A percentile compares a stretch with the other conserved stretches of the same genome.
These are phyloP conservation scores for Atkinsonella hypoxylon DNA, from an alignment of 2,329 filamentous ascomycete species.

Conservation along the genomic window DNA sequence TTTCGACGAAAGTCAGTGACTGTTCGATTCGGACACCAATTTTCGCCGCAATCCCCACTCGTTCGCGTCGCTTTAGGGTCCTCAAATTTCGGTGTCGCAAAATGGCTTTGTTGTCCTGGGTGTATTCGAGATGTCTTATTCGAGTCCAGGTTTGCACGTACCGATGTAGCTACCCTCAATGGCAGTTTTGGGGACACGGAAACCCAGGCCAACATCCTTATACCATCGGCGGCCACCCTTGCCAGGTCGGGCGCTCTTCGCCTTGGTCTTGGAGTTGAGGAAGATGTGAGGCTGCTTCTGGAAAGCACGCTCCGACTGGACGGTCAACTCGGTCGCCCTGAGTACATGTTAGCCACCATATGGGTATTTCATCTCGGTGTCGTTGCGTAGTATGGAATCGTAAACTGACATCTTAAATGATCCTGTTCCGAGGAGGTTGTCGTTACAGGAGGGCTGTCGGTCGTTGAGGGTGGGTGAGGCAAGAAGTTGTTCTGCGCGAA, in stretches of 20 bases:
- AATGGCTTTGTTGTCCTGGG: constrained; percentile 6
- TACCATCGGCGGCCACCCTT: constrained; percentile 92
- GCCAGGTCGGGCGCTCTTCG: constrained; percentile 72
- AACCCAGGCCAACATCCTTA: constrained; percentile 99
- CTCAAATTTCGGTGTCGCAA: not conserved
- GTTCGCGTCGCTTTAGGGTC: not conserved
- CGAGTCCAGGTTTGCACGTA: constrained; percentile 43
- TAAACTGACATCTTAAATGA: constrained; percentile 32
- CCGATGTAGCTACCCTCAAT: constrained; percentile 99
- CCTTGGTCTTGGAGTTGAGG: constrained; percentile 90
- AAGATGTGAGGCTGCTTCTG: constrained; percentile 99
- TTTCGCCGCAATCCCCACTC: not conserved
- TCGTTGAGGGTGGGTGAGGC: constrained; percentile 25
- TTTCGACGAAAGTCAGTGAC: constrained; percentile 9
- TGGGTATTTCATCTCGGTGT: constrained; percentile 2
- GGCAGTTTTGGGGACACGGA: constrained; percentile 95
- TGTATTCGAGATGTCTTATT: constrained; percentile 2
- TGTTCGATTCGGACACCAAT: not conserved
- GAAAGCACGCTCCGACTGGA: constrained; percentile 99
- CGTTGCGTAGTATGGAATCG: constrained; percentile 4
- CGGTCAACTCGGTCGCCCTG: constrained; percentile 98
- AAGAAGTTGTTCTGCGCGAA: constrained; percentile 24
- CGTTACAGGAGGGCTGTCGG: constrained; percentile 27
- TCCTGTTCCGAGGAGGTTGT: constrained; percentile 27
- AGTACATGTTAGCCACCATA: constrained; percentile 26